Evolutionary conservation across 352 stramenopile genomes (phyloP), one percentile per base, ranked within the genome.

Genomic region (Phytophthora boehmeriae): DNA sequence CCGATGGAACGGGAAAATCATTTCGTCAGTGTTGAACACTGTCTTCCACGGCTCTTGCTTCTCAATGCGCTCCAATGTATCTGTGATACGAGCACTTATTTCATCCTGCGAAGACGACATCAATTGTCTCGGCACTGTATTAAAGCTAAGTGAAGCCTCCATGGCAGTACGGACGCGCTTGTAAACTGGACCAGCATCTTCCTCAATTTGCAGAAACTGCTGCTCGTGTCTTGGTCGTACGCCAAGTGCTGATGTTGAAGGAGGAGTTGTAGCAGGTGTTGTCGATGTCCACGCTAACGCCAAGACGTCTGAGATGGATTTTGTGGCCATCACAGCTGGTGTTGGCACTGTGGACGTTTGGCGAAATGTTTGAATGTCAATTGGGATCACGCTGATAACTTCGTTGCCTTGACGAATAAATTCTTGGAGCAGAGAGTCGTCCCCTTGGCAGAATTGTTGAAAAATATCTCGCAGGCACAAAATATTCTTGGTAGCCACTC

Each of bases 401-500:
- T 65, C 45, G 22, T 17, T n/a, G 39, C 58, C 53, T 4, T 23
- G 25, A 13, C 16, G 51, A n/a, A 62, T 22, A 13, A 69, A 73
- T 16, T 60, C 41, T 1, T 25, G 14, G 10, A 73, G 41, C 41
- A 38, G 27, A 16, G 52, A 19, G 20, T 73, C 59, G 8, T 43
- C 35, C 3, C 64, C 64, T 4, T 42, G 34, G 27, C 49, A 65
- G 17, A 73, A 73, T 34, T 73, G 51, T 10, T 23, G 4, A 42
- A 57, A 69, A 14, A 73, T 69, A 14, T 48, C n/a, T 20, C 44
- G 8, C 10, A 73, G 59, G 52, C 44, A 59, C 20, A 36, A 13
- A 34, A 71, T 44, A 39, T 71, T 67, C 51, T 59, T 68, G 9
- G 63, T 60, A 36, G 22, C 38, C 17, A 71, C 57, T 45, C 57